Conservation (phyloP, 192 early-diverging fungal species). For the Kappamyces sp. region DNA sequence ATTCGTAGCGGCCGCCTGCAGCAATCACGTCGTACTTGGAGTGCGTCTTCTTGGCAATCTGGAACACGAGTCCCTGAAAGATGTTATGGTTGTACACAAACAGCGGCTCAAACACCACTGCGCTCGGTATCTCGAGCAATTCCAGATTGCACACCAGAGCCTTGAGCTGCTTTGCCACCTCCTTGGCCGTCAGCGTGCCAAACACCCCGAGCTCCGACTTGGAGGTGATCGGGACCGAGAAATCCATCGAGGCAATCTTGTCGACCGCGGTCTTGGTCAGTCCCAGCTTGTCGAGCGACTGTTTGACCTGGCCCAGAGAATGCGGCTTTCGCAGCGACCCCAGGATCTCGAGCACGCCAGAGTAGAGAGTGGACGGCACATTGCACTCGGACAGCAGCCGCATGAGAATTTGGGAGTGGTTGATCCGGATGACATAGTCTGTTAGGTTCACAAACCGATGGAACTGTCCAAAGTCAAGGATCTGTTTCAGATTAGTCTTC, state of each 20-base stretch:
- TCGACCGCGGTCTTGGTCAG: slow-evolving; percentile 17
- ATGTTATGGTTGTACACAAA: slow-evolving; percentile 55
- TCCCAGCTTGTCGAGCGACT: slow-evolving; percentile 19
- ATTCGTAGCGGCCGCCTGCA: slow-evolving; percentile 66
- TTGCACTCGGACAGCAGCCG: neutral
- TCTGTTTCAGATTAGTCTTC: slow-evolving; percentile 48
- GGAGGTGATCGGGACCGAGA: slow-evolving; percentile 7
- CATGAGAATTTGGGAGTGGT: slow-evolving; percentile 9
- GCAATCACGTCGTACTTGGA: slow-evolving; percentile 58
- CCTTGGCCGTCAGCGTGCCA: slow-evolving; percentile 10
- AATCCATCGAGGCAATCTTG: slow-evolving; percentile 22
- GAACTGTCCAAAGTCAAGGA: slow-evolving; percentile 57
- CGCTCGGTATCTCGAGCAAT: slow-evolving; percentile 30
- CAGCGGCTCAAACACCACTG: slow-evolving; percentile 49
- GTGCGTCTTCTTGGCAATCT: slow-evolving; percentile 42
- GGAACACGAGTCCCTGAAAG: slow-evolving; percentile 61
- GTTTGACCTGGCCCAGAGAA: slow-evolving; percentile 46
- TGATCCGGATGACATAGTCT: slow-evolving; percentile 10
- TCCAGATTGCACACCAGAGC: slow-evolving; percentile 15
- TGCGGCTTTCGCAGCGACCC: slow-evolving; percentile 56
- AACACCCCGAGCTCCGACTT: slow-evolving; percentile 17
- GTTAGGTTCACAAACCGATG: slow-evolving; percentile 32
- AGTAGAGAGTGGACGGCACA: neutral
- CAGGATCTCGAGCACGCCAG: slow-evolving; percentile 24
- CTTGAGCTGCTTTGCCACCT: slow-evolving; percentile 12